Percentiles rank a stretch among this genome's conserved stretches.
Conservation (phyloP, 106 monocot genomes). For the Dendrobium officinale region DNA sequence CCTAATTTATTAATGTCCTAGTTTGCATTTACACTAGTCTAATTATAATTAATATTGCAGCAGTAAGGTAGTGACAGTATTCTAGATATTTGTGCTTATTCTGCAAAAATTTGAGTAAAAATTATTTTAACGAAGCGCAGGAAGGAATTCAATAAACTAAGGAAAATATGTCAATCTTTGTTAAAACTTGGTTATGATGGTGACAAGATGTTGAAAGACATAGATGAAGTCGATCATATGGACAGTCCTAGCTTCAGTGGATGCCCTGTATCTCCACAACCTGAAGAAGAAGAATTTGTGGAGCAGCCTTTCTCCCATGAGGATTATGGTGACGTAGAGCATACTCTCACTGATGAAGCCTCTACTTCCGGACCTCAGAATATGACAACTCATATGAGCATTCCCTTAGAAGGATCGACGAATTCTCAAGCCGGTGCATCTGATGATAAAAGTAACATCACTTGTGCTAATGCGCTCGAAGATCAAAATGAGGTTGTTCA, state of each 20-base stretch:
- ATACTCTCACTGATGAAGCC: background rate
- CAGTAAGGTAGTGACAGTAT: background rate
- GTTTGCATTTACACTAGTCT: no score
- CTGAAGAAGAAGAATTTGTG: constrained; percentile 22
- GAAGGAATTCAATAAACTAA: constrained; percentile 63
- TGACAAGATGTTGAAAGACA: constrained; percentile 23
- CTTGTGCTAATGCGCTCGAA: background rate
- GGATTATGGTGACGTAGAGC: background rate
- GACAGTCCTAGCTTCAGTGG: constrained; percentile 19
- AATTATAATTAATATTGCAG: background rate
- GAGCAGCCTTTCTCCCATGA: constrained; percentile 6
- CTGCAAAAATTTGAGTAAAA: background rate
- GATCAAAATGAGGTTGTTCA: constrained; percentile 8
- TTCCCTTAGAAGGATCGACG: background rate
- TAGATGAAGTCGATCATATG: constrained; percentile 12
- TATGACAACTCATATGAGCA: background rate
- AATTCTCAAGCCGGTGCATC: background rate
- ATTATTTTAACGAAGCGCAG: constrained; percentile 24
- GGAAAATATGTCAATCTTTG: constrained; percentile 37
- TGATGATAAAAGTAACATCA: constrained; percentile 1
- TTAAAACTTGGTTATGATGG: constrained; percentile 14
- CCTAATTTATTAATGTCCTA: background rate
- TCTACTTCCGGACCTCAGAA: background rate
- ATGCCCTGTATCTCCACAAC: constrained; percentile 19
- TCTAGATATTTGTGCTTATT: background rate